A percentile compares a stretch with the other conserved stretches of the same genome.
phyloP scores from a whole-genome alignment of 169 alveolate species.

The Plasmodium ovale region DNA sequence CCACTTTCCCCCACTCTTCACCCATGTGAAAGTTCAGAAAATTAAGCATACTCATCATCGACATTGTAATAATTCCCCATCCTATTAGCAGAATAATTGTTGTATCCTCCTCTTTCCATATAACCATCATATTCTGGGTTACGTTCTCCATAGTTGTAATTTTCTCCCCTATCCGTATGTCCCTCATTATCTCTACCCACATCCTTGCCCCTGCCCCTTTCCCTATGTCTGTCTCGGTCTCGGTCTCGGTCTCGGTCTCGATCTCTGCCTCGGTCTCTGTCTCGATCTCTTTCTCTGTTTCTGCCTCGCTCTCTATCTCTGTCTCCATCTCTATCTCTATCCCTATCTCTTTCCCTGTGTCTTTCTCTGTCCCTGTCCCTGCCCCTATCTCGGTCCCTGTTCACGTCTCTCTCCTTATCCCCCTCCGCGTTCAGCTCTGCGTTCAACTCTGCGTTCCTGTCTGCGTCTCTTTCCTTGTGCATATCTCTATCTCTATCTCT shows the following conservation, averaged over 20 bases:
- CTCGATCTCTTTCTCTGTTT: not conserved
- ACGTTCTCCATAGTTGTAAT: not conserved
- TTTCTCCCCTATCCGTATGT: not conserved
- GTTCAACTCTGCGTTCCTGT: too few relatives aligned
- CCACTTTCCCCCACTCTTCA: not conserved
- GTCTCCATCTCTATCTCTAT: not conserved
- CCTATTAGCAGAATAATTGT: not conserved
- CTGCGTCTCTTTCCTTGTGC: not conserved
- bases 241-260: too few relatives aligned
- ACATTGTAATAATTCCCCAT: not conserved
- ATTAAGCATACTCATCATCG: not conserved
- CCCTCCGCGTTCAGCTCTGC: too few relatives aligned
- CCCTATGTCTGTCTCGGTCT: too few relatives aligned
- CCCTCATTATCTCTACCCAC: not conserved
- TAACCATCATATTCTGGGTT: not conserved
- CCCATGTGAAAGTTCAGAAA: not conserved
- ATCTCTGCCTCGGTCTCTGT: too few relatives aligned
- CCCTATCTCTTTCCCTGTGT: slow-evolving; percentile 1
- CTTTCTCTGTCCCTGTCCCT: not conserved
- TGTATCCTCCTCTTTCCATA: slow-evolving; percentile 4
- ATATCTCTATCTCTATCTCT: not conserved
- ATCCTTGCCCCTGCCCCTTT: not conserved
- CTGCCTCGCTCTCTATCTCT: not conserved
- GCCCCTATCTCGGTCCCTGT: not conserved
- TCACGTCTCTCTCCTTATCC: not conserved